Base-by-base conservation (phyloP, 176 grass and related monocot species). In the Bothriochloa decipiens region DNA sequence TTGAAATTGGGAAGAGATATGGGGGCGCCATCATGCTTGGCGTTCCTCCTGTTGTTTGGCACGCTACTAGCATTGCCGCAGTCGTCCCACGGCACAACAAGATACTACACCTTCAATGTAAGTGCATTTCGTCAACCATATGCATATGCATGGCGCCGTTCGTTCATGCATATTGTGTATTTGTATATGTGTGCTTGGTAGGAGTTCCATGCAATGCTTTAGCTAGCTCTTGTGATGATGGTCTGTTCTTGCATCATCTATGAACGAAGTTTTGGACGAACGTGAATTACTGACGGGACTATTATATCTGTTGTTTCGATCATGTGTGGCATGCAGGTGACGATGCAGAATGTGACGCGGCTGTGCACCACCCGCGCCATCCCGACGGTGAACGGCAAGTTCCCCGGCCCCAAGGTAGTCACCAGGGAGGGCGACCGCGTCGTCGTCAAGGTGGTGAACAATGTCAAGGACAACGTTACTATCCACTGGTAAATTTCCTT, bases 71-170 rank as follows among this genome's bases (percentile, higher is more conserved):
- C 66, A 67, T 23, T 90, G 68, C 82, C 83, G 1, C 79, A 88
- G 27, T 14, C 83, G 23, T 78, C 78, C 27, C 77, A 33, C 46
- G 64, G 57, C 71, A 29, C 17, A 5, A 91, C 89, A 15, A 91
- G 92, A 81, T 45, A 87, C 77, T 94, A 94, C 89, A 91, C 85
- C 32, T 94, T 94, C 82, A 90, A 89, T 79, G 92, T 91, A 36
- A 22, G 53, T 63, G 9, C 57, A 64, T 27, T 14, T 28, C 36
- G 43, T 49, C 18, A 8, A 33, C 41, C 33, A 57, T 69, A 62
- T 62, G 28, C 27, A 36, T 36, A 36, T 36, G 5, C 10, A 17
- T 29, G 17, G 42, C 33, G 33, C 64, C 35, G 4, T 23, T 60
- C 0, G 15, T 10, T 60, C 22, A 62, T 62, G 28, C 27, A 36